These are phyloP conservation scores for Globisporangium rhizosaccharum DNA, from an alignment of 352 stramenopile genomes.

Conservation along the genomic window DNA sequence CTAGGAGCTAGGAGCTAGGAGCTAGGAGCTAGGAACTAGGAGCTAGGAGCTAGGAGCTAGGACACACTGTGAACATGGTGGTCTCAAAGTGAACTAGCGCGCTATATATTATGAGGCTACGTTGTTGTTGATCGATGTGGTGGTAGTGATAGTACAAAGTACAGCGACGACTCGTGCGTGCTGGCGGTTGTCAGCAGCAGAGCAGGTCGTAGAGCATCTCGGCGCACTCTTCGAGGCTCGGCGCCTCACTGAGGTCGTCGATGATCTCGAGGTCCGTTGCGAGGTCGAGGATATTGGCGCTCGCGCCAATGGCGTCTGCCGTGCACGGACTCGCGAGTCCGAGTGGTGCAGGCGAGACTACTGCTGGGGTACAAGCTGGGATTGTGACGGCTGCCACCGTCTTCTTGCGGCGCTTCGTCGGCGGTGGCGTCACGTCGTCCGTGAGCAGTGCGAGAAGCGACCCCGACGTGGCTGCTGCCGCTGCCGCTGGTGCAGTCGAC, in stretches of 20 bases:
- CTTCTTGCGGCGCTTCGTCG: neutral
- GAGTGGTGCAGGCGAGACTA: neutral
- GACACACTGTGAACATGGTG: too few species aligned
- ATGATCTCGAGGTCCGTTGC: constrained; percentile 12
- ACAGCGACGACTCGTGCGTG: neutral
- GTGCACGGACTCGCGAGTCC: neutral
- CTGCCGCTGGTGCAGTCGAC: too few species aligned
- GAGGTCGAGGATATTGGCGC: constrained; percentile 1
- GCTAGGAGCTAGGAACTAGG: too few species aligned
- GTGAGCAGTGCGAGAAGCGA: constrained; percentile 12
- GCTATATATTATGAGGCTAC: too few species aligned
- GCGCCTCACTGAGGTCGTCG: constrained; percentile 39
- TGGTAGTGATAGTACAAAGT: neutral
- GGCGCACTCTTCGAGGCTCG: constrained; percentile 59
- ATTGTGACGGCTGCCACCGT: neutral
- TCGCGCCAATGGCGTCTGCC: neutral
- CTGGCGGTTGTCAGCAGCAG: constrained; percentile 23
- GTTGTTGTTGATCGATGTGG: neutral
- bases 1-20: too few species aligned
- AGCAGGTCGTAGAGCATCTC: constrained; percentile 65
- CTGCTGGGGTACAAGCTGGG: too few species aligned
- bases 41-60: too few species aligned
- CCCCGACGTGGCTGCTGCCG: neutral
- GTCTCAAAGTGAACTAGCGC: too few species aligned
- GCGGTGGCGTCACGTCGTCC: neutral